phyloP scores from a whole-genome alignment of 1,284 basidiomycete species.

The Cryptococcus maquisensis region DNA sequence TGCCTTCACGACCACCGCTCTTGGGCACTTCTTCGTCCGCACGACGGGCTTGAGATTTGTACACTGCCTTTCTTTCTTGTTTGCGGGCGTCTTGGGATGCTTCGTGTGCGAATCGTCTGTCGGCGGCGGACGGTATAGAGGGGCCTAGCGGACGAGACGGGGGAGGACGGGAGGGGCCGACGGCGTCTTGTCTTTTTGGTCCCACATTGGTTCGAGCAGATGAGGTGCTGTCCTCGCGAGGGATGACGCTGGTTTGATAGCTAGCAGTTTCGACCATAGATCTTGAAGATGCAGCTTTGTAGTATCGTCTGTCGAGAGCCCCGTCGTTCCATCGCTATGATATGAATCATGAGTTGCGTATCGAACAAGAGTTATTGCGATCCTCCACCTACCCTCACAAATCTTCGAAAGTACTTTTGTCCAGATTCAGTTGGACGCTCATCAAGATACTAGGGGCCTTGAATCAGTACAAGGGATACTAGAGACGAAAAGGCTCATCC shows the following conservation, averaged over 20 bases:
- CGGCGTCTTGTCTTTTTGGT: not conserved
- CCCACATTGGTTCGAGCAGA: not conserved
- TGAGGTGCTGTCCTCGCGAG: not conserved
- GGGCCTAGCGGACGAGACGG: constrained; percentile 15
- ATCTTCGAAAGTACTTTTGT: constrained; percentile 47
- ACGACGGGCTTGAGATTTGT: constrained; percentile 20
- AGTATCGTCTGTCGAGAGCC: constrained; percentile 34
- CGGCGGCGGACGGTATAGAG: constrained; percentile 28
- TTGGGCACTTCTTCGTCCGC: constrained; percentile 43
- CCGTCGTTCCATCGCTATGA: constrained; percentile 46
- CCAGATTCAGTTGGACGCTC: constrained; percentile 38
- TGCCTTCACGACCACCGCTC: constrained; percentile 41
- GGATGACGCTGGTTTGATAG: too few relatives aligned
- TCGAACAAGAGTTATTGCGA: not conserved
- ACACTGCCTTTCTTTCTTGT: constrained; percentile 26
- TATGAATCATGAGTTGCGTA: not conserved
- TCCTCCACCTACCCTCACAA: constrained; percentile 34
- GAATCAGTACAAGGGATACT: not conserved
- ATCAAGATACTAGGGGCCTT: constrained; percentile 38
- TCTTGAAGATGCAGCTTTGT: constrained; percentile 5
- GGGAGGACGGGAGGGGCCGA: constrained; percentile 11
- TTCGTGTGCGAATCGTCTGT: constrained; percentile 43
- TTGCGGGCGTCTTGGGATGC: constrained; percentile 18
- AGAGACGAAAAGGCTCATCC: constrained; percentile 1
- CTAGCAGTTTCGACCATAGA: too few relatives aligned